phyloP scores from a whole-genome alignment of 1,139 yeast species.

The Pichia sp. region DNA sequence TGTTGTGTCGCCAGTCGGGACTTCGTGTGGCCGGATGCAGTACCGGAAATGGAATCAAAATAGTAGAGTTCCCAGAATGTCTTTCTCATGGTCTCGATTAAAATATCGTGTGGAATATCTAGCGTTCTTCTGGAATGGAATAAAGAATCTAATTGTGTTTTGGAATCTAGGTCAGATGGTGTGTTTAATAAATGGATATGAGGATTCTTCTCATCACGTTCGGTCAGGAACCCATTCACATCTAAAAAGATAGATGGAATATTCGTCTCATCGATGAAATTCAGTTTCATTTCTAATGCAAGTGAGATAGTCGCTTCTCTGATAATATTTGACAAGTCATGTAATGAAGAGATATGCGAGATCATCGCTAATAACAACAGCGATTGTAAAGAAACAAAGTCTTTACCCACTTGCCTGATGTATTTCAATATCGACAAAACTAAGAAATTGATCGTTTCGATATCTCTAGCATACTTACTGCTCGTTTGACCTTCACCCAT shows the following conservation, averaged over 20 bases:
- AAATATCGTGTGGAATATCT: constrained; percentile 26
- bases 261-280: constrained; percentile 34
- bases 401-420: constrained; percentile 38
- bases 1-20: constrained; percentile 38
- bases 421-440: constrained; percentile 38
- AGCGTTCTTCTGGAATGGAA: constrained; percentile 30
- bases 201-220: constrained; percentile 11
- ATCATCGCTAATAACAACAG: constrained; percentile 39
- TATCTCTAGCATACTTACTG: constrained; percentile 34
- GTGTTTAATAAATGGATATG: constrained; percentile 15
- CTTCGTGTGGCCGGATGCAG: constrained; percentile 49
- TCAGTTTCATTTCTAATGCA: constrained; percentile 37
- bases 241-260: constrained; percentile 30
- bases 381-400: constrained; percentile 43
- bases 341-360: constrained; percentile 48
- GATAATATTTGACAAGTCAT: constrained; percentile 40
- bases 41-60: constrained; percentile 48
- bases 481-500: constrained; percentile 45
- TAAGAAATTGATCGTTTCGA: constrained; percentile 37
- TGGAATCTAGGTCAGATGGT: constrained; percentile 22
- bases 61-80: constrained; percentile 50
- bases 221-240: constrained; percentile 32
- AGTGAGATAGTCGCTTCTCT: constrained; percentile 41
- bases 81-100: constrained; percentile 40
- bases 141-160: constrained; percentile 22